A percentile compares a stretch with the other conserved stretches of the same genome.
phyloP scores from a whole-genome alignment of 257 asterid species.

The Solanum bulbocastanum region DNA sequence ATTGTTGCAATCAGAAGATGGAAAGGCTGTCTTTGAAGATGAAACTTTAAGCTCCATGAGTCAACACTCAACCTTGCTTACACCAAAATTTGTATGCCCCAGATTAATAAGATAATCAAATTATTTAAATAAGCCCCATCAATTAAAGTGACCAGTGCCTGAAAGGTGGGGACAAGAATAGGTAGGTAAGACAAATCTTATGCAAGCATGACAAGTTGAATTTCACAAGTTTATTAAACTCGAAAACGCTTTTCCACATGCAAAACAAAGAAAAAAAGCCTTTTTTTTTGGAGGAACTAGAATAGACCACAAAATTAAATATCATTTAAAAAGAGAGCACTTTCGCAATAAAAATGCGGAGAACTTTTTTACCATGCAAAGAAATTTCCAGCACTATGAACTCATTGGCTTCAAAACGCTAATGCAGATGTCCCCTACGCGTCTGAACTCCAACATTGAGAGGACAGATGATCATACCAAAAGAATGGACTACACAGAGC shows the following conservation, averaged over 20 bases:
- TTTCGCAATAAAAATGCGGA: not conserved
- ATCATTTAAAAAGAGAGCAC: not conserved
- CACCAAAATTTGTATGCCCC: not conserved
- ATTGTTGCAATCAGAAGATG: conserved; percentile 48
- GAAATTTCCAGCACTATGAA: not conserved
- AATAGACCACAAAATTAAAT: not conserved
- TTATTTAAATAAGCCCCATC: conserved; percentile 1
- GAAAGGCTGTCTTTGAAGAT: conserved; percentile 50
- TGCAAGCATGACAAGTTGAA: not conserved
- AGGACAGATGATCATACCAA: not conserved
- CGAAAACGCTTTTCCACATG: not conserved
- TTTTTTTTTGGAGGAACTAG: not conserved
- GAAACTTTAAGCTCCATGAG: conserved; percentile 67
- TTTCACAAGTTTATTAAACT: not conserved
- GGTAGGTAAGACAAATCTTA: not conserved
- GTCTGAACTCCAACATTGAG: not conserved
- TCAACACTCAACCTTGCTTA: not conserved
- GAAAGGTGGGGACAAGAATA: conserved; percentile 4
- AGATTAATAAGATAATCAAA: not conserved
- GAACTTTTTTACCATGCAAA: not conserved
- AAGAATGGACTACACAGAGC: not conserved
- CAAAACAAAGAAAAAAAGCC: not conserved
- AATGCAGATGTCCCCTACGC: not conserved
- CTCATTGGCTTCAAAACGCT: not conserved
- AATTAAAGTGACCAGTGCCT: not conserved